Evolutionary conservation across 371 early-diverging fungal species (phyloP), one percentile per base, ranked within the genome.

Genomic region (Umbelopsis sp.): DNA sequence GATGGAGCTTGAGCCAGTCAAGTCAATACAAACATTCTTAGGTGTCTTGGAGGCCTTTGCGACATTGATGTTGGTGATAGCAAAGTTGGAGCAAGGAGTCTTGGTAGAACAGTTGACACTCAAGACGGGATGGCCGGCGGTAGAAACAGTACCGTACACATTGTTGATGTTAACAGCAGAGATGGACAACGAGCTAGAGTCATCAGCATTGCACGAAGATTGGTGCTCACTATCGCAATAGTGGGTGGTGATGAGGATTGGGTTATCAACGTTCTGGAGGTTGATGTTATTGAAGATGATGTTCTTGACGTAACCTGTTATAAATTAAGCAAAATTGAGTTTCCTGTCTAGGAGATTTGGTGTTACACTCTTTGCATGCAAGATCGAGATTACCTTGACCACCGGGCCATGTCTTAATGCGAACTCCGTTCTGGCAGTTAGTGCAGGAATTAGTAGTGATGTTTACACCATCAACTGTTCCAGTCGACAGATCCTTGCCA

Each of bases 381-480:
- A n/a, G 20, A 48, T 48, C 20, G 4, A 48, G 3, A 4, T 68
- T 52, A 18, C 76, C 75, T 52, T 72, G 73, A 25, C 79, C 77
- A 18, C 79, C 77, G 4, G 74, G 69, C 77, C 79, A 79, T 20
- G 75, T 75, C 73, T 79, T 79, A 71, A 76, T 75, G 66, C 78
- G 69, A 24, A 79, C 69, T 70, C 79, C 77, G 45, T 76, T 76
- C 66, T 76, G 77, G 50, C 79, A 79, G 65, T 79, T 70, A 44
- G 62, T 72, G 69, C 77, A 79, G 6, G 46, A 67, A 62, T 68
- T 70, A 50, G 71, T 35, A 4, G 67, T 48, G 18, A 79, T 65
- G 37, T 63, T 71, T n/a, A 79, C 66, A 45, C 64, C 70, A 20
- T 65, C 62, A 38, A 79, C 77, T 6, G 44, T 68, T 14, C 73